Evolutionary conservation across 2,329 filamentous ascomycete species (phyloP), one percentile per base, ranked within the genome.

Genomic region (Talaromyces sp.): DNA sequence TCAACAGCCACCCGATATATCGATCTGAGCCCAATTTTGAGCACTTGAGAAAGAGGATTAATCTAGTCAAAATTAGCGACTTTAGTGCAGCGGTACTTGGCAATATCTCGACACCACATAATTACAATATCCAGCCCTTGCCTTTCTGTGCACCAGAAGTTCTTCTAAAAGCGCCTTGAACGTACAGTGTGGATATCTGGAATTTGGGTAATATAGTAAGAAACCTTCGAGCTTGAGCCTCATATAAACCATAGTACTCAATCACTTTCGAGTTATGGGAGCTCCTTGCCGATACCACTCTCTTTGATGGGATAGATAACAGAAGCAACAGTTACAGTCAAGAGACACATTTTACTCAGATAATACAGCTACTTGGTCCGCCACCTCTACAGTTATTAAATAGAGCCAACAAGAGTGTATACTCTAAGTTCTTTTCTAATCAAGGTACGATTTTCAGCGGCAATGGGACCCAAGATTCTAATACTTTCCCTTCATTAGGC

Each of bases 71-170:
- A 54, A 73, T 76, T 56, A 72, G 68, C 45, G 74, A 77, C 63
- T 74, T 76, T 63, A 72, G 71, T 37, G 57, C 71, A 19, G 71
- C 74, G 5, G 68, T 71, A 33, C 70, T 66, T 64, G 72, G 72
- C 41, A 59, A 73, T 52, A 59, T 54, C 2, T 65, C 76, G 72
- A 63, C 64, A n/a, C 67, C 66, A 7, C 68, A 77, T 71, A 68
- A 84, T 77, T 68, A 81, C 73, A 61, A 79, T 73, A 70, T 84
- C 77, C 57, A 86, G 73, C 58, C 58, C 22, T 2, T 47, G 15
- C 19, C 39, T 33, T 49, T 47, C 41, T 47, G 41, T 35, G 37
- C 72, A 5, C 74, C 74, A 6, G 74, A 77, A 62, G 75, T 77
- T 35, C 69, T 76, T 22, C 64, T 76, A 2, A 67, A 71, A 35